Evolutionary conservation across 768 basidiomycete genomes (phyloP).

Genomic region (Rhodotorula babjevae): DNA sequence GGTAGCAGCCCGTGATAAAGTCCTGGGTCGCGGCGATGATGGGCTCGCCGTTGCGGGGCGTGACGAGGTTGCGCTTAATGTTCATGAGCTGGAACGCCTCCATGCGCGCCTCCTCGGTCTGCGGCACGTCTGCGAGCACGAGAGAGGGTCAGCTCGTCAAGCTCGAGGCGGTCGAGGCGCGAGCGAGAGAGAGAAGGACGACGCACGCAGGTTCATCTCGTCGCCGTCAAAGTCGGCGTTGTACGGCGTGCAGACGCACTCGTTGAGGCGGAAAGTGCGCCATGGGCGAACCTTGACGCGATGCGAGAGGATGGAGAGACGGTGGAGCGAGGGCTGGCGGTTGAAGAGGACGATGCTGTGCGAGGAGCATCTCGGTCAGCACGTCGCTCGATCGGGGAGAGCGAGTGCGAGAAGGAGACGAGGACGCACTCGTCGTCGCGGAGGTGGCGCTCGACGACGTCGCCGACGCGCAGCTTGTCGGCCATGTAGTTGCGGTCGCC

Average conservation of each 20-base stretch:
- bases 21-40: conserved; percentile 99
- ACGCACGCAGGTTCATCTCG: conserved; percentile 96
- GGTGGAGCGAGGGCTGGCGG: conserved; percentile 96
- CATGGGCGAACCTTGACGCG: conserved; percentile 92
- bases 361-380: neutral
- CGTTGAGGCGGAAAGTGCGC: conserved; percentile 94
- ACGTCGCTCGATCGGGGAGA: neutral
- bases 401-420: neutral
- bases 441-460: conserved; percentile 90
- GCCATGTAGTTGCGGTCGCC: conserved; percentile 76
- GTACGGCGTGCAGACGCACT: conserved; percentile 98
- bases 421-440: conserved; percentile 74
- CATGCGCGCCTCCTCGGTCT: conserved; percentile 95
- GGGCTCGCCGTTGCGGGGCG: conserved; percentile 95
- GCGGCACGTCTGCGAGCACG: conserved; percentile 72
- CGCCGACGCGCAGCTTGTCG: conserved; percentile 75
- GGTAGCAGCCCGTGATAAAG: conserved; percentile 97
- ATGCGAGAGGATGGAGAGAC: conserved; percentile 99
- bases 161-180: neutral
- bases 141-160: too few relatives aligned
- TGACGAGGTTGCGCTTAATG: conserved; percentile 93
- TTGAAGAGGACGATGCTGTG: conserved; percentile 86
- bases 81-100: conserved; percentile 97
- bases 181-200: neutral
- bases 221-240: conserved; percentile 99